Percentiles rank a stretch among this genome's conserved stretches.
Conservation (phyloP, 164 flowering plant genomes). For the Houttuynia cordata region DNA sequence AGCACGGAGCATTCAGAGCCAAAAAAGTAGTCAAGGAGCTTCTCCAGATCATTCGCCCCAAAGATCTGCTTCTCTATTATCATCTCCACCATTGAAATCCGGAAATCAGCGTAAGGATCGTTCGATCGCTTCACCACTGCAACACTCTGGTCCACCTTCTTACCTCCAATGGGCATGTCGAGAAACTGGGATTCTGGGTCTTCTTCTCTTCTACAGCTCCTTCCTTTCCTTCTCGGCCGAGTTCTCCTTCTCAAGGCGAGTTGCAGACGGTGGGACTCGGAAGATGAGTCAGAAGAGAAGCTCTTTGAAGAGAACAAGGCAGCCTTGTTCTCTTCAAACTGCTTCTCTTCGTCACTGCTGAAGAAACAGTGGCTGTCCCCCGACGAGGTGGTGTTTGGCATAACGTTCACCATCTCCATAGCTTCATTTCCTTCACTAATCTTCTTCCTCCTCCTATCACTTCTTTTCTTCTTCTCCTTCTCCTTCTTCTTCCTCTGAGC, state of each 20-base stretch:
- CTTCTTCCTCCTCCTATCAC: conserved; percentile 1
- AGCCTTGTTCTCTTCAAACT: conserved; percentile 24
- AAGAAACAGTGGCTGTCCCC: conserved; percentile 21
- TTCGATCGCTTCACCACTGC: conserved; percentile 65
- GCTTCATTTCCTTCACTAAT: background rate
- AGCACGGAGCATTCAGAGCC: conserved; percentile 44
- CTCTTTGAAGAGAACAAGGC: conserved; percentile 43
- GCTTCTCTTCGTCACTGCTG: conserved; percentile 39
- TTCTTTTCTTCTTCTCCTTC: conserved; percentile 7
- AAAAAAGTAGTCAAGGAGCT: conserved; percentile 60
- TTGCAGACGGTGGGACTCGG: background rate
- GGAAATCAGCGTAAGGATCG: conserved; percentile 60
- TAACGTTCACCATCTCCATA: background rate
- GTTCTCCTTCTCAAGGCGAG: background rate
- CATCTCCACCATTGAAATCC: conserved; percentile 83
- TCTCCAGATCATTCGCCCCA: conserved; percentile 39
- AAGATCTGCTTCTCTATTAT: conserved; percentile 63
- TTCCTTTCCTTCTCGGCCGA: conserved; percentile 12
- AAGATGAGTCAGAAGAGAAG: conserved; percentile 44
- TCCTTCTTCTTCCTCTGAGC: conserved; percentile 1
- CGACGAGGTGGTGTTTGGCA: conserved; percentile 3
- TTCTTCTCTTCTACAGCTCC: background rate
- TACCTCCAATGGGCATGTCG: background rate
- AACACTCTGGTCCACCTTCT: conserved; percentile 37
- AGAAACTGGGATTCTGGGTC: background rate